These are phyloP conservation scores for Hymenoscyphus fraxineus DNA, from an alignment of 2,329 filamentous ascomycete species.

Conservation along the genomic window DNA sequence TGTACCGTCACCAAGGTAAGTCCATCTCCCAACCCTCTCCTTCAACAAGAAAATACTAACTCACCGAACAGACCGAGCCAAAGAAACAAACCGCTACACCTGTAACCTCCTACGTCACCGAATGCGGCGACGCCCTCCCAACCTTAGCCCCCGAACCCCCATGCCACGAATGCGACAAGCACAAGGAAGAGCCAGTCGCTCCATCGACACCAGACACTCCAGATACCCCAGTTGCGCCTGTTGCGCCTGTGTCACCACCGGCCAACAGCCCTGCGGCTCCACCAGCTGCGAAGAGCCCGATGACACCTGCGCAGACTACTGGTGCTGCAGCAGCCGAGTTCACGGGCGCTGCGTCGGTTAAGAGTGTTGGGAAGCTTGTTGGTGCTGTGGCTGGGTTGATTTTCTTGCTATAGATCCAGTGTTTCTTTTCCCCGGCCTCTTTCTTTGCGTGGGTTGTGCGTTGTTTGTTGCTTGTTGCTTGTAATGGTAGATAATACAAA, in stretches of 20 bases:
- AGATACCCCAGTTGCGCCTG: background rate
- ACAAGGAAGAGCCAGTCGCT: background rate
- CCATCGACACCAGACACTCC: background rate
- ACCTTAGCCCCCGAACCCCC: background rate
- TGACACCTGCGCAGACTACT: background rate
- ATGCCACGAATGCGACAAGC: background rate
- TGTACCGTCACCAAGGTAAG: slow-evolving; percentile 20
- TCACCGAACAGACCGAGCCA: background rate
- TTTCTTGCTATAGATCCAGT: background rate
- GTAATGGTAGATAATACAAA: background rate
- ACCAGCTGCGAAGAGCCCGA: background rate
- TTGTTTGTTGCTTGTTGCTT: background rate
- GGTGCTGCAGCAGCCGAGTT: background rate
- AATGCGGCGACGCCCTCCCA: background rate
- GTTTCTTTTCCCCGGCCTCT: background rate
- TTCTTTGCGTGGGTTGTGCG: background rate
- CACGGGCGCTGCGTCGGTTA: slow-evolving; percentile 1
- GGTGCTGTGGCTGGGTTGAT: background rate
- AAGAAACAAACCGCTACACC: slow-evolving; percentile 3
- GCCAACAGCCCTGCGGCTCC: background rate
- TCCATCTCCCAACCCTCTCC: background rate
- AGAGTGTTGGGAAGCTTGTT: background rate
- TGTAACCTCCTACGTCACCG: background rate
- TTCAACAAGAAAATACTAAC: background rate
- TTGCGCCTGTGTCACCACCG: background rate